Conservation (phyloP, 305 asterid genomes). For the Rubia balearica region DNA sequence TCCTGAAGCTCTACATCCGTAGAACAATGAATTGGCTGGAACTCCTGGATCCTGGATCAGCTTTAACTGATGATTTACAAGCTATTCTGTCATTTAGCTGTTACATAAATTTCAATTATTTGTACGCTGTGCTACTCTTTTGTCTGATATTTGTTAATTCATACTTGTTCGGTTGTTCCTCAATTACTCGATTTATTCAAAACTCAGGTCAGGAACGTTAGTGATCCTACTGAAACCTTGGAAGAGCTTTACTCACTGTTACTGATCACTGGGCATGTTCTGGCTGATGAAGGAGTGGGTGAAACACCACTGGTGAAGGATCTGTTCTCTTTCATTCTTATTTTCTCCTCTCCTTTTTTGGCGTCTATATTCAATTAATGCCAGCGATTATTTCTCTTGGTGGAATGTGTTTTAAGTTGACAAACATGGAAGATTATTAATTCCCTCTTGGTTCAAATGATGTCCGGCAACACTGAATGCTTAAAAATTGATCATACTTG, state of each 20-base stretch:
- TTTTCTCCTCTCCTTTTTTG: constrained; percentile 9
- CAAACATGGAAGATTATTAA: not conserved
- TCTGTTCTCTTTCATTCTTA: not conserved
- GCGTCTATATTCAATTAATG: not conserved
- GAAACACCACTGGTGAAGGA: constrained; percentile 82
- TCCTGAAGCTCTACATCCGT: not conserved
- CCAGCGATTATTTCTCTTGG: not conserved
- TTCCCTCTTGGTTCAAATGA: not conserved
- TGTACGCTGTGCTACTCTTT: not conserved
- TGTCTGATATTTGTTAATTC: not conserved
- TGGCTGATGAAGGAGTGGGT: constrained; percentile 95
- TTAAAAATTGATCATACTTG: not conserved
- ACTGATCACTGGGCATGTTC: constrained; percentile 80
- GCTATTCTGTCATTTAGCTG: not conserved
- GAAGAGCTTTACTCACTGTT: constrained; percentile 94
- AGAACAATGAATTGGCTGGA: not conserved
- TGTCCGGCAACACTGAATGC: not conserved
- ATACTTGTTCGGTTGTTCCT: constrained; percentile 19
- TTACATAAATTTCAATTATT: not conserved
- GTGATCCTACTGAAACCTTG: constrained; percentile 81
- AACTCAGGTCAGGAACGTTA: constrained; percentile 70
- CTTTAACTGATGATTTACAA: not conserved
- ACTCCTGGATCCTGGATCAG: not conserved
- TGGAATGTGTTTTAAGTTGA: not conserved
- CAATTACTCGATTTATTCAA: constrained; percentile 22